A percentile compares a stretch with the other conserved stretches of the same genome.
These are phyloP conservation scores for Penicillium subrubescens DNA, from an alignment of 495 filamentous ascomycete genomes.

Conservation along the genomic window DNA sequence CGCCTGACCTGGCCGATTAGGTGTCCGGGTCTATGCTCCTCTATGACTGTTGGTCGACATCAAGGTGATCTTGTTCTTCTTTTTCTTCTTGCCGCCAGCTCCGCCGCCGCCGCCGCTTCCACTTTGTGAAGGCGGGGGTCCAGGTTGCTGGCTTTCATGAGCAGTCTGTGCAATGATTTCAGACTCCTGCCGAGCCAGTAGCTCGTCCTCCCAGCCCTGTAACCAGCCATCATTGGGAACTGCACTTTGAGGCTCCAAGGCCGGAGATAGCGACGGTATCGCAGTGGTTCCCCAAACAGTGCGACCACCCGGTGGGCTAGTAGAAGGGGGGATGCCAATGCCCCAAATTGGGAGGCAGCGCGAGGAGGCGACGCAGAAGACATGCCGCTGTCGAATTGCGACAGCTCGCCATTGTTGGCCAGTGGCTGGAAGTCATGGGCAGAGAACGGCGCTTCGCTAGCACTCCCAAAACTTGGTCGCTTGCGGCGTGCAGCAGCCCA, in stretches of 20 bases:
- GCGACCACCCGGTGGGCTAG: constrained; percentile 70
- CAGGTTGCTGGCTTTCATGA: constrained; percentile 29
- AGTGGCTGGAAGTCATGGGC: constrained; percentile 71
- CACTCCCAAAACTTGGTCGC: constrained; percentile 39
- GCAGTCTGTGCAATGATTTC: constrained; percentile 42
- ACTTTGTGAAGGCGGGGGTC: constrained; percentile 22
- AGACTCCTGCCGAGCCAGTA: constrained; percentile 53
- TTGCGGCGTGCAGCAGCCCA: constrained; percentile 57
- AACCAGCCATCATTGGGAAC: constrained; percentile 75
- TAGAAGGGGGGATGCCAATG: constrained; percentile 75
- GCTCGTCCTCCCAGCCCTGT: constrained; percentile 71
- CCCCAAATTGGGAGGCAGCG: constrained; percentile 57
- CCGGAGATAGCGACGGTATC: constrained; percentile 55
- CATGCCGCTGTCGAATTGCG: constrained; percentile 44
- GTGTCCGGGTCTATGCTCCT: constrained; percentile 50
- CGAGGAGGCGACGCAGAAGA: constrained; percentile 63
- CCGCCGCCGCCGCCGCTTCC: constrained; percentile 4
- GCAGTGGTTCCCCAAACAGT: constrained; percentile 88
- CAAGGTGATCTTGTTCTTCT: constrained; percentile 89
- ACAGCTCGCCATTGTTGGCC: constrained; percentile 41
- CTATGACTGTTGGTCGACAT: constrained; percentile 84
- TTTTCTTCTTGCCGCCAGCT: constrained; percentile 63
- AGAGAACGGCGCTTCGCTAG: constrained; percentile 44
- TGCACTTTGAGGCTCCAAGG: constrained; percentile 36
- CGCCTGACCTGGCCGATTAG: not conserved